A percentile compares a stretch with the other conserved stretches of the same genome.
Evolutionary conservation across 116 monocot species (phyloP).

Genomic region (Trichopus zeylanicus): DNA sequence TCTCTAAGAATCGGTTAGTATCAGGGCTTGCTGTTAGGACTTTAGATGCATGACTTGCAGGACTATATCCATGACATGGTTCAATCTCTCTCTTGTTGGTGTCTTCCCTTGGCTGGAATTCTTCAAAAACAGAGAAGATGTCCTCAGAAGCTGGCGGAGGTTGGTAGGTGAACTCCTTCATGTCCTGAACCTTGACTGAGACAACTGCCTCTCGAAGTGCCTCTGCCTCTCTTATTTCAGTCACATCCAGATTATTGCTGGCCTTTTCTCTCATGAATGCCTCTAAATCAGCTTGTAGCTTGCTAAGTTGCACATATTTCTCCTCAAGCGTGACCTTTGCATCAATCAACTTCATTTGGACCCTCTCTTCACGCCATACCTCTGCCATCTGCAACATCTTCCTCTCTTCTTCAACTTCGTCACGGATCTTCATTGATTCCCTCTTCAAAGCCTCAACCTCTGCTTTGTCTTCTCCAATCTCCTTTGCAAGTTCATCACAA

Average conservation of each 20-base stretch:
- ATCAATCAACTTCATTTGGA: conserved; percentile 91
- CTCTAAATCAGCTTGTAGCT: conserved; percentile 48
- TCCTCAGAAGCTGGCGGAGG: conserved; percentile 66
- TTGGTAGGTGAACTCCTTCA: conserved; percentile 57
- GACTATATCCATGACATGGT: conserved; percentile 33
- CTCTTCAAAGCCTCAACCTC: conserved; percentile 59
- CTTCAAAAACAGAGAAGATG: conserved; percentile 80
- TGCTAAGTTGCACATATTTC: conserved; percentile 54
- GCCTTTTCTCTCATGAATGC: conserved; percentile 27
- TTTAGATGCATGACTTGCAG: conserved; percentile 36
- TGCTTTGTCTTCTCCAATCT: conserved; percentile 77
- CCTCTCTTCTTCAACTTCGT: conserved; percentile 85
- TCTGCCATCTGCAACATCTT: conserved; percentile 94
- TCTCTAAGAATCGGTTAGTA: conserved; percentile 28
- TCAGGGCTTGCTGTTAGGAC: conserved; percentile 40
- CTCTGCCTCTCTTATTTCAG: conserved; percentile 35
- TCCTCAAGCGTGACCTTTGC: conserved; percentile 78
- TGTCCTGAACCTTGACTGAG: conserved; percentile 30
- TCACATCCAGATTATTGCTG: conserved; percentile 3
- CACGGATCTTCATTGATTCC: conserved; percentile 51
- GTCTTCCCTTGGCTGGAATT: conserved; percentile 45
- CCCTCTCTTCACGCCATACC: conserved; percentile 94
- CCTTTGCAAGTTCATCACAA: conserved; percentile 76
- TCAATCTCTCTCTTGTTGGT: conserved; percentile 44
- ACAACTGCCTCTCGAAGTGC: conserved; percentile 38